Base-by-base conservation (phyloP, 1,284 basidiomycete genomes). In the Cryptococcus wingfieldii region DNA sequence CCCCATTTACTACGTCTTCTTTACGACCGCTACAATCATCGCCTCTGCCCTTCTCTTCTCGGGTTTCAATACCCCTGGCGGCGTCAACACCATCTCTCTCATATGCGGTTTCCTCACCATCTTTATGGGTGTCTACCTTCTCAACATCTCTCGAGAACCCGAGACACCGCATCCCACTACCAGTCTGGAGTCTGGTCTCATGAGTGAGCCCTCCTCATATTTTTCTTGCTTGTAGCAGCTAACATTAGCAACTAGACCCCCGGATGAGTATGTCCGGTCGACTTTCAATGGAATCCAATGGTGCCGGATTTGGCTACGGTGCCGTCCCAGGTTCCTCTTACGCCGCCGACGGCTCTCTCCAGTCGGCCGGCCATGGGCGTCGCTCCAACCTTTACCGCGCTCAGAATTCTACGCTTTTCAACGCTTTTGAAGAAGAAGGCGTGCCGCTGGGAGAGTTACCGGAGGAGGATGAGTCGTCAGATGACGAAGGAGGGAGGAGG, bases 1-100 rank as follows among this genome's bases (percentile, higher is more conserved):
- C 74, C 95, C 96, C 0, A 89, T 96, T 81, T 98, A 98, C 79
- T 98, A 95, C 71, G 95, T 98, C 75, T 88, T 90, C 76, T 99
- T 99, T 80, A 94, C 93, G n/a, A 90, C 91, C 2, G 88, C 88
- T 12, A 98, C 95, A 28, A 90, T 97, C 69, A 81, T 95, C 51
- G 93, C 95, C 0, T 97, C 93, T 51, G 84, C 97, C 62, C 92
- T 98, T 64, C 84, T 98, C 59, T 98, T 98, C 82, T 89, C 90
- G 79, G 95, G 95, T 1, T 90, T 98, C 81, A 94, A 97, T 79
- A 98, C 92, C 3, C 84, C 86, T 18, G 86, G 86, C 59, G 86
- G 85, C 4, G 83, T 84, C 38, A 89, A 90, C 75, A 89, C 89
- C 34, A 71, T 92, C 45, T 93, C 91, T 2, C 84, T 96, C 42